A percentile compares a stretch with the other conserved stretches of the same genome.
Conservation (phyloP, 495 filamentous ascomycete species). For the Penicillium odoratum region DNA sequence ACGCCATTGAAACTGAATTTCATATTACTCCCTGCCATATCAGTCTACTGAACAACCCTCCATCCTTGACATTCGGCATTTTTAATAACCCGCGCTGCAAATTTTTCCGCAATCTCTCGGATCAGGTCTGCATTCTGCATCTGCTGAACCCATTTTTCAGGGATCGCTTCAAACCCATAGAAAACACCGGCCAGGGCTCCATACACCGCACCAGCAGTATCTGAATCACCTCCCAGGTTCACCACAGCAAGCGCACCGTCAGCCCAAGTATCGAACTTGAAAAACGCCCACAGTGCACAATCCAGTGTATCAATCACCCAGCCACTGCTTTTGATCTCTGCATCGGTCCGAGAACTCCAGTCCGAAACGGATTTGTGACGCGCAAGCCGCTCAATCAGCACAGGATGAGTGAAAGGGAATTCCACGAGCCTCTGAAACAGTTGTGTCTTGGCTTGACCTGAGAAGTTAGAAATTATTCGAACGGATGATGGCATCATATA, state of each 20-base stretch:
- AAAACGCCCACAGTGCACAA: slow-evolving; percentile 49
- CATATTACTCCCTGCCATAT: no score
- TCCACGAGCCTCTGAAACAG: slow-evolving; percentile 12
- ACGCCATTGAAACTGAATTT: no score
- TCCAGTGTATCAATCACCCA: slow-evolving; percentile 51
- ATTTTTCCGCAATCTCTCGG: slow-evolving; percentile 37
- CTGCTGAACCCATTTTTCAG: slow-evolving; percentile 32
- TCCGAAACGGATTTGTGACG: slow-evolving; percentile 16
- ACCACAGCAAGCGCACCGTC: slow-evolving; percentile 46
- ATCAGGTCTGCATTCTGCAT: slow-evolving; percentile 31
- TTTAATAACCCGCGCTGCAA: slow-evolving; percentile 8
- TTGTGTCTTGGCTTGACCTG: slow-evolving; percentile 25
- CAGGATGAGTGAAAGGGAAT: slow-evolving; percentile 24
- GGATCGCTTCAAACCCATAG: slow-evolving; percentile 41
- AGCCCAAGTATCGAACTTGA: slow-evolving; percentile 37
- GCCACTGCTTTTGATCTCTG: slow-evolving; percentile 36
- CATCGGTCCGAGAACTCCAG: slow-evolving; percentile 18
- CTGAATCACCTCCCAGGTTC: slow-evolving; percentile 50
- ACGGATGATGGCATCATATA: background rate
- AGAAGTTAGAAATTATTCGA: slow-evolving; percentile 2
- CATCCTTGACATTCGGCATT: background rate
- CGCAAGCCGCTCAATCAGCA: slow-evolving; percentile 23
- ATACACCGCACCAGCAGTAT: slow-evolving; percentile 52
- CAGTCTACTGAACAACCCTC: no score
- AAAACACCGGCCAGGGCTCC: slow-evolving; percentile 48